Evolutionary conservation across 441 rosid genomes (phyloP).

Genomic region (Euphorbia schlechtendalii): DNA sequence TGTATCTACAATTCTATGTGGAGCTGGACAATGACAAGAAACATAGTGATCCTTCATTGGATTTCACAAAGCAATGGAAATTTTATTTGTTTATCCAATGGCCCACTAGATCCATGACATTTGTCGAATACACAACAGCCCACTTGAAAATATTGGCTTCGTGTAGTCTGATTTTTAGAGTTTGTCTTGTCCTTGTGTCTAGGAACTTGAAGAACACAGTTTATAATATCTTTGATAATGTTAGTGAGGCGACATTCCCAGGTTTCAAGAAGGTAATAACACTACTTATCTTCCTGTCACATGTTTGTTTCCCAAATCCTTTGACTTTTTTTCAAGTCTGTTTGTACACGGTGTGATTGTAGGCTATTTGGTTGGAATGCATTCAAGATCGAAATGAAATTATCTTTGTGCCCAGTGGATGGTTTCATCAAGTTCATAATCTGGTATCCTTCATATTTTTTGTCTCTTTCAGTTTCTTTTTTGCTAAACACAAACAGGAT

Average conservation of each 20-base stretch:
- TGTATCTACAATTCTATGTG: too few relatives aligned
- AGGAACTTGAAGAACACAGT: conserved; percentile 68
- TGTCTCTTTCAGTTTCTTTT: not conserved
- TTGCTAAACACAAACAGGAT: not conserved
- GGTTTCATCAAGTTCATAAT: conserved; percentile 98
- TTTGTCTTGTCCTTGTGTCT: conserved; percentile 17
- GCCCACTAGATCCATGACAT: not conserved
- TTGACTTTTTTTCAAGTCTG: conserved; percentile 12
- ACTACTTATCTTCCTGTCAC: conserved; percentile 16
- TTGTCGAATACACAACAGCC: not conserved
- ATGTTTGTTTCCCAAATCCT: not conserved
- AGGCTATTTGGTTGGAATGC: conserved; percentile 87
- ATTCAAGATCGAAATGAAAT: conserved; percentile 65
- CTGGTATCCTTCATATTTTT: conserved; percentile 37
- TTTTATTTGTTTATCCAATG: not conserved
- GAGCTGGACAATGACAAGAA: not conserved
- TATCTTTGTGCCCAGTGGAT: conserved; percentile 91
- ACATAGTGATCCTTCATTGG: not conserved
- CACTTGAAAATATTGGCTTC: conserved; percentile 1
- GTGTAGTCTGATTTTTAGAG: not conserved
- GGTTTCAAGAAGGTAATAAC: conserved; percentile 61
- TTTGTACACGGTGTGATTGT: conserved; percentile 22
- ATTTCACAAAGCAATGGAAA: not conserved
- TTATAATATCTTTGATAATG: conserved; percentile 59
- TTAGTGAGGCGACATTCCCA: conserved; percentile 58